Base-by-base conservation (phyloP, 768 basidiomycete genomes). In the Agrocybe praecox region DNA sequence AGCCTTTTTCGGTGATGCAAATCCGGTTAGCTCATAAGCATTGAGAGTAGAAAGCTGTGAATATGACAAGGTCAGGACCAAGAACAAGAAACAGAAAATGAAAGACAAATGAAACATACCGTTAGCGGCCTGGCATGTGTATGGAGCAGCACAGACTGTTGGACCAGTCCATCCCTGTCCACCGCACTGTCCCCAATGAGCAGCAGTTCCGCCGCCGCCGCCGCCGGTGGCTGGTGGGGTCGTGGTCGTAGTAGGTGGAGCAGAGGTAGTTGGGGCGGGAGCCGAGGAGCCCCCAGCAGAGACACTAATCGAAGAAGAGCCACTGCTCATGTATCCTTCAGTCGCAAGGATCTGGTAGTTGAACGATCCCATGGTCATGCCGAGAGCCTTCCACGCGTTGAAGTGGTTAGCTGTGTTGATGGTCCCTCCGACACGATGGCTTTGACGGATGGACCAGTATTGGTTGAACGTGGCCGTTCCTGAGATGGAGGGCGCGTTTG, bases 321-420 rank as follows among this genome's bases (percentile, higher is more conserved):
- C 76, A 46, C 69, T 75, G 67, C 72, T 74, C 56, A 67, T 56
- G 66, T 76, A 76, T 8, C 75, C 74, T 57, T 80, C 78, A 14
- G 76, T 75, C 22, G 78, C 77, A 53, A 79, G 62, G 51, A 80
- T 77, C 70, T 78, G 76, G 64, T 79, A 78, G 61, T 71, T 67
- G 65, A 69, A 68, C 21, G 67, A 64, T 4, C 48, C 77, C 46
- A 79, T 55, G 19, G 58, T 61, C 71, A 80, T 64, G 19, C 77
- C 77, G 14, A 69, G 53, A 10, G 52, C 51, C n/a, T 47, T 56
- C 77, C 77, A 80, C 2, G 76, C 77, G 43, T 69, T 69, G 64
- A 78, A 76, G 69, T 80, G 78, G 69, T 71, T 71, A 9, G 51
- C 64, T 5, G 67, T 66, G 52, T 63, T 71, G n/a, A 77, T 71